These are phyloP conservation scores for Calonectria leucothoes DNA, from an alignment of 2,329 filamentous ascomycete genomes.

Conservation along the genomic window DNA sequence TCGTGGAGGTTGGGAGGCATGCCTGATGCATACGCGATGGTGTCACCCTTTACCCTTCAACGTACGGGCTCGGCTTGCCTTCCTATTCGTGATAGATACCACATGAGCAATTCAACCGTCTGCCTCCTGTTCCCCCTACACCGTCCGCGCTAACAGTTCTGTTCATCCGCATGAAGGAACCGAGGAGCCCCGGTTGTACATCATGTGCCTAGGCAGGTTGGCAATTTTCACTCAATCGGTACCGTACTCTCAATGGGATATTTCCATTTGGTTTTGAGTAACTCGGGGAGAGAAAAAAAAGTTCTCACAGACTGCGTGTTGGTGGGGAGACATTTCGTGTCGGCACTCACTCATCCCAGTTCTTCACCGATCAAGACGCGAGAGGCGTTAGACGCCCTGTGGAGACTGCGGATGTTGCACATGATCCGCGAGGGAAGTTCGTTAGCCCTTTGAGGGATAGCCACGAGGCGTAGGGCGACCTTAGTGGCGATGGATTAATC, in stretches of 20 bases:
- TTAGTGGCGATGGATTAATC: conserved; percentile 22
- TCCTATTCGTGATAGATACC: conserved; percentile 21
- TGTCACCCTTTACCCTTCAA: neutral
- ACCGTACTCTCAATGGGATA: conserved; percentile 16
- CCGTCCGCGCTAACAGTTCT: conserved; percentile 17
- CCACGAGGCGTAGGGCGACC: conserved; percentile 31
- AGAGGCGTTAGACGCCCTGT: conserved; percentile 47
- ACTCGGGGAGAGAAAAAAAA: conserved; percentile 25
- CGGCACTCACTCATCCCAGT: conserved; percentile 27
- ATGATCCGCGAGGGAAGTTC: conserved; percentile 41
- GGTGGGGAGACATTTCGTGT: conserved; percentile 32
- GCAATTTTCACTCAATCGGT: conserved; percentile 25
- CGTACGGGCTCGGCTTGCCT: neutral
- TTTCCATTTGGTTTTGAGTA: conserved; percentile 35
- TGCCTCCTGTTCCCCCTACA: conserved; percentile 10
- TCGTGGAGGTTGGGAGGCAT: neutral
- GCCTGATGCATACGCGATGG: neutral
- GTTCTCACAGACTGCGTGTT: conserved; percentile 28
- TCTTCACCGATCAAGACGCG: conserved; percentile 34
- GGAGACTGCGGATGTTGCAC: conserved; percentile 46
- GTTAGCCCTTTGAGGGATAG: conserved; percentile 43
- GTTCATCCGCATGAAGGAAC: conserved; percentile 25
- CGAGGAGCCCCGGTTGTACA: conserved; percentile 27
- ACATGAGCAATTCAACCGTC: conserved; percentile 19
- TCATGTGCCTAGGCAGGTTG: conserved; percentile 36